Evolutionary conservation across 305 asterid genomes (phyloP), one percentile per base, ranked within the genome.

Genomic region (Solanum hybrid): DNA sequence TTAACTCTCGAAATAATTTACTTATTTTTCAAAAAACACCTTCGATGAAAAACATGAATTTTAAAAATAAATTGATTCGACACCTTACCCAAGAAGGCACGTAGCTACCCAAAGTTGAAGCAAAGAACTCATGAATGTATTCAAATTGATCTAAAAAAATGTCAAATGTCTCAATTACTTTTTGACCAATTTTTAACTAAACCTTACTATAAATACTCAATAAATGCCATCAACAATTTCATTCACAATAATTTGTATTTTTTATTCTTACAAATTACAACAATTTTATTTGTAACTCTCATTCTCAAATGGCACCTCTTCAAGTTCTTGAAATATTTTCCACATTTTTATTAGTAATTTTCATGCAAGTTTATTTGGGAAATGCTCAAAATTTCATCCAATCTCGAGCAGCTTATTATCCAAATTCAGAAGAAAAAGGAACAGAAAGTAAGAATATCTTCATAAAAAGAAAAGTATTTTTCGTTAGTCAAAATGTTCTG

Each of bases 341-440:
- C 5, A 91, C 89, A n/a, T 75, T 91, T 90, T 91, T 93, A 77
- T 91, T 94, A 81, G 70, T 93, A 77, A 92, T 94, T 81, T 86
- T 92, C 83, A 73, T 94, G 89, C 93, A 86, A 77, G 13, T 88
- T 37, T 7, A 82, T 39, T 90, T 76, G 14, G 95, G 90, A 82
- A 87, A 90, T 86, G 94, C 97, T 73, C 94, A 94, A 31, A 91
- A 94, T 89, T 97, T 95, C 89, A 90, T 92, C 89, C 96, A 89
- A 73, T 96, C 99, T 37, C 93, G 94, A 77, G 98, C 99, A 31
- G 90, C 98, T 34, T 90, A 94, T 90, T 97, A 96, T 93, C 95
- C 96, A 15, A 92, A 92, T 88, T 96, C 99, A 91, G 97, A 94
- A 84, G 94, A 94, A 89, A 93, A 93, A 89, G 98, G 99, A 93